Evolutionary conservation across 2,329 filamentous ascomycete genomes (phyloP), one percentile per base, ranked within the genome.

Genomic region (Neonectria ditissima): DNA sequence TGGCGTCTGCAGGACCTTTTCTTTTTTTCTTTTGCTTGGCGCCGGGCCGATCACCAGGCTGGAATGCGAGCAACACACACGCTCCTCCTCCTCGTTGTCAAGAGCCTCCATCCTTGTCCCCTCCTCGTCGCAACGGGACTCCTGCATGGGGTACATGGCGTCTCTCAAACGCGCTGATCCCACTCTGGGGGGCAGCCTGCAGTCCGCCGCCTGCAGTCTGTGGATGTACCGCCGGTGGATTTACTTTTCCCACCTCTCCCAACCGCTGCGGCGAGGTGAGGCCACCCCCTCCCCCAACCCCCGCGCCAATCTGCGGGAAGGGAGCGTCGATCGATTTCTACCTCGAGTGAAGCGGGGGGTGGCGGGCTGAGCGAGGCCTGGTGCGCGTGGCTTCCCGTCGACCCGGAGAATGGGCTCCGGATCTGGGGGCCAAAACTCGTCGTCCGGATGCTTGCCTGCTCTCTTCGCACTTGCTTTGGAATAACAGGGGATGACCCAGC

Each of bases 341-440:
- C 70, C 74, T 72, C 79, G 20, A 79, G 64, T 1, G 77, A n/a
- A n/a, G n/a, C n/a, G 74, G 10, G 66, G 16, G 56, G 76, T 66
- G 43, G 65, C 75, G 20, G 76, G 59, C 3, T 64, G 39, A 55
- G 77, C 77, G 44, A 80, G 71, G n/a, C 73, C 71, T 5, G 62
- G 45, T 34, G 60, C 16, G 18, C 66, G 41, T 2, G 67, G 66
- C 14, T 65, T 26, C 18, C 57, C 51, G 50, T 74, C 67, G 14
- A 59, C n/a, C 18, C 66, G 60, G 5, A 55, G 13, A 56, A 74
- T 39, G 28, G 66, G 62, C 24, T 73, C 55, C 1, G 59, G 66
- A 13, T 71, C 67, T 20, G 70, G 74, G 8, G 59, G 37, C 22
- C 24, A 26, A 26, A 26, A 26, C 24, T 26, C 24, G 24, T n/a